Conservation (phyloP, 768 basidiomycete genomes). For the Astraeus odoratus region DNA sequence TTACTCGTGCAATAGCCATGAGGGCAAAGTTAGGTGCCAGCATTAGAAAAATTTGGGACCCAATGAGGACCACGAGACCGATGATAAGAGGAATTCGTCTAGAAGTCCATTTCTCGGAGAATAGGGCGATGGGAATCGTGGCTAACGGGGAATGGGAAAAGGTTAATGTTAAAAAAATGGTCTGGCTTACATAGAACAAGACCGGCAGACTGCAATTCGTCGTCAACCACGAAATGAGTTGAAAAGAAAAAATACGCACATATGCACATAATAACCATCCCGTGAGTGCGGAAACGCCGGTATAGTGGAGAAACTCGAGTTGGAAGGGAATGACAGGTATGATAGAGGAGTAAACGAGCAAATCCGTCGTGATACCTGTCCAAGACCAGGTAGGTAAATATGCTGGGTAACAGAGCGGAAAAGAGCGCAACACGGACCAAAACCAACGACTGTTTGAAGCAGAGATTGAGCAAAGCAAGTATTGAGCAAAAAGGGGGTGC, state of each 20-base stretch:
- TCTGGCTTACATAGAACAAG: constrained; percentile 41
- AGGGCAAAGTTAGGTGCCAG: constrained; percentile 49
- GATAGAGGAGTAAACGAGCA: constrained; percentile 55
- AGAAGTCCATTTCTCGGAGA: constrained; percentile 44
- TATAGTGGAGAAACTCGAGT: constrained; percentile 42
- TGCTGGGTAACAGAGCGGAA: not conserved
- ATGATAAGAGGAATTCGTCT: constrained; percentile 43
- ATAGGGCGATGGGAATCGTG: constrained; percentile 51
- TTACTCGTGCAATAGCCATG: constrained; percentile 51
- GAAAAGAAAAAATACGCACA: constrained; percentile 28
- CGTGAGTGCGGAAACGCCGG: constrained; percentile 39
- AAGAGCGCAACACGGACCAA: constrained; percentile 31
- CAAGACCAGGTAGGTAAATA: too few relatives aligned
- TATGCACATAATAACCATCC: constrained; percentile 60
- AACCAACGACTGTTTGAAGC: constrained; percentile 34
- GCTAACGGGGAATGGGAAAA: constrained; percentile 25
- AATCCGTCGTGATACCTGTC: constrained; percentile 39
- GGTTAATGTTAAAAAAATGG: not conserved
- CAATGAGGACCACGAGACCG: constrained; percentile 44
- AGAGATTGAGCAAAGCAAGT: not conserved
- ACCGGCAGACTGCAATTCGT: constrained; percentile 41
- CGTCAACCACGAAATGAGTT: constrained; percentile 1
- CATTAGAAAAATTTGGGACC: constrained; percentile 56
- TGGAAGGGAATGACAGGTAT: constrained; percentile 62
- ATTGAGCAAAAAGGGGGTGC: constrained; percentile 2